Conservation (phyloP, 495 filamentous ascomycete genomes). For the Xylaria sp. region DNA sequence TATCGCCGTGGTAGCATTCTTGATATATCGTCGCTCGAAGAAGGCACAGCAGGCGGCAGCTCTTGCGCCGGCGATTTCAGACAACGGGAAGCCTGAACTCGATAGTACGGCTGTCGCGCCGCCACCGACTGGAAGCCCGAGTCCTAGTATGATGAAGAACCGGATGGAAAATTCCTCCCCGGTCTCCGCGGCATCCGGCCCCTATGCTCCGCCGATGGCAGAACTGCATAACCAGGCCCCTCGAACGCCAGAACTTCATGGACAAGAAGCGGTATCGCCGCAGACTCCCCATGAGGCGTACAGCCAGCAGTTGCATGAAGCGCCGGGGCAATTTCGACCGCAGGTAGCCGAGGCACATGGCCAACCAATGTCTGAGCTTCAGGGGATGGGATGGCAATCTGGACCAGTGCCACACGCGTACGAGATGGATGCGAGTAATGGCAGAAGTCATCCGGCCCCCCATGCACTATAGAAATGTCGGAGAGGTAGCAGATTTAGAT, state of each 20-base stretch:
- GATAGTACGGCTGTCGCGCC: conserved; percentile 34
- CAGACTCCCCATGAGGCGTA: conserved; percentile 32
- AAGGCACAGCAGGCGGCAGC: conserved; percentile 13
- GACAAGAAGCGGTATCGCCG: conserved; percentile 29
- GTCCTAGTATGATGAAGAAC: conserved; percentile 39
- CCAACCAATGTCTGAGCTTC: conserved; percentile 36
- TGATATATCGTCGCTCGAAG: conserved; percentile 38
- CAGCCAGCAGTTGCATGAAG: conserved; percentile 35
- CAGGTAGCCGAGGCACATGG: conserved; percentile 35
- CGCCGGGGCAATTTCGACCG: conserved; percentile 29
- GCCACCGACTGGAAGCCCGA: conserved; percentile 37
- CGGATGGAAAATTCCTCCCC: conserved; percentile 48
- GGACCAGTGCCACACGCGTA: conserved; percentile 45
- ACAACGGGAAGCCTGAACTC: conserved; percentile 47
- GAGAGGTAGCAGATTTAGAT: background rate
- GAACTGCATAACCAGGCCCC: conserved; percentile 44
- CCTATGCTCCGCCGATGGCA: conserved; percentile 30
- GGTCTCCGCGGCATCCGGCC: conserved; percentile 45
- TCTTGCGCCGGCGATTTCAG: conserved; percentile 10
- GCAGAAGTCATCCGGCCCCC: background rate
- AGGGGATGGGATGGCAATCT: conserved; percentile 47
- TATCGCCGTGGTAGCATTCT: conserved; percentile 44
- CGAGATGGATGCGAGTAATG: conserved; percentile 47
- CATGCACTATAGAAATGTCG: background rate
- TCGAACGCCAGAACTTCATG: conserved; percentile 41